phyloP scores from a whole-genome alignment of 768 basidiomycete species.

The Xanthoconium stramineum region DNA sequence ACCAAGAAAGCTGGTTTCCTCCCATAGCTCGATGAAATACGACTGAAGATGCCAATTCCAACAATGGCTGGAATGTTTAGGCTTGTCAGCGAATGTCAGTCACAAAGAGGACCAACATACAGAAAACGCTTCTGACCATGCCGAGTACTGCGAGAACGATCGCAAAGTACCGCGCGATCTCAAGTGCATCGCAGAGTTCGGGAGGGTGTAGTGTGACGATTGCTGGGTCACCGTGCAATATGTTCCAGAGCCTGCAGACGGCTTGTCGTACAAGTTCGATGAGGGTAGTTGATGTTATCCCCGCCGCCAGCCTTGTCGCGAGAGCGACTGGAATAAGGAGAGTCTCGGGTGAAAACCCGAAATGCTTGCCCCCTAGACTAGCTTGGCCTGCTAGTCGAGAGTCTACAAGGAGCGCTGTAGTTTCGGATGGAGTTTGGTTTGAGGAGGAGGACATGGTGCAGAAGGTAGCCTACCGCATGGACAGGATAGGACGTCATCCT shows the following conservation, averaged over 20 bases:
- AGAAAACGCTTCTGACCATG: conserved; percentile 14
- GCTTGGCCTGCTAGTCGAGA: background rate
- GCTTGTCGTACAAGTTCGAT: conserved; percentile 24
- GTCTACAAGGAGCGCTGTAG: conserved; percentile 8
- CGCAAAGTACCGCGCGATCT: conserved; percentile 22
- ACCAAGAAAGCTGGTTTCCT: conserved; percentile 24
- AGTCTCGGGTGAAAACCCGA: conserved; percentile 11
- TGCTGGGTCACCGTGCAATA: conserved; percentile 3
- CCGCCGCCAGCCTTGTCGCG: conserved; percentile 17
- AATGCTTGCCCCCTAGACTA: background rate
- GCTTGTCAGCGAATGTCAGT: background rate
- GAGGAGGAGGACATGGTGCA: conserved; percentile 15
- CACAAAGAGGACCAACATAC: conserved; percentile 12
- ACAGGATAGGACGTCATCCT: no score
- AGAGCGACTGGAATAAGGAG: conserved; percentile 30
- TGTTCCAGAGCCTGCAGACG: conserved; percentile 28
- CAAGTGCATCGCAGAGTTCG: conserved; percentile 19
- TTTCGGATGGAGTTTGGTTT: conserved; percentile 6
- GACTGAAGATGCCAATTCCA: conserved; percentile 21
- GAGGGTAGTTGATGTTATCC: conserved; percentile 26
- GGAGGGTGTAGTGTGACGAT: conserved; percentile 10
- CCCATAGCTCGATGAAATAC: conserved; percentile 25
- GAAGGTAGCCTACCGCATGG: no score
- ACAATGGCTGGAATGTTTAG: conserved; percentile 22
- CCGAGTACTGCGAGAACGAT: conserved; percentile 16